Percentiles rank a stretch among this genome's conserved stretches.
phyloP scores from a whole-genome alignment of 2,329 filamentous ascomycete species.

The Microsporum canis region DNA sequence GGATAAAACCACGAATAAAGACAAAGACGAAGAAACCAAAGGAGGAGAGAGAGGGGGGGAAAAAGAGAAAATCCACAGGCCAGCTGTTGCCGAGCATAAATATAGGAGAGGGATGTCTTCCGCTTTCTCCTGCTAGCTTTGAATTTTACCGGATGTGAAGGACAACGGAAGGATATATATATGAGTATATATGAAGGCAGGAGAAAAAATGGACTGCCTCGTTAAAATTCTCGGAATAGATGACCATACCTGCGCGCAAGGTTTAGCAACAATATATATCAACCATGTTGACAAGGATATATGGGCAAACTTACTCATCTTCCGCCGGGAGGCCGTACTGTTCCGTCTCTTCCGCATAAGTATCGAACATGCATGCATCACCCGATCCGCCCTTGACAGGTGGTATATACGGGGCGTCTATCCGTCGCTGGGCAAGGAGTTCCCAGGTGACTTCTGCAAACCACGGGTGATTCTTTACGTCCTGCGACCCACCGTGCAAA shows the following conservation, averaged over 20 bases:
- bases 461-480: conserved; percentile 94
- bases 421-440: conserved; percentile 83
- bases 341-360: conserved; percentile 94
- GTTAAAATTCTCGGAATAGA: conserved; percentile 63
- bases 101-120: not conserved
- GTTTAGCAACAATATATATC: not conserved
- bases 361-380: conserved; percentile 94
- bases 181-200: not conserved
- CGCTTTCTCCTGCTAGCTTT: not conserved
- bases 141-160: not conserved
- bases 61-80: conserved; percentile 2
- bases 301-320: conserved; percentile 63
- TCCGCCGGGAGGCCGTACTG: conserved; percentile 68
- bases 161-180: not conserved
- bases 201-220: not conserved
- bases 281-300: not conserved
- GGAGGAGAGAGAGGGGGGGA: no score
- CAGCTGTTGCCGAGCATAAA: conserved; percentile 4
- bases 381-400: conserved; percentile 88
- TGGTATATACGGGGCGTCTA: conserved; percentile 94
- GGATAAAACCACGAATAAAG: not conserved
- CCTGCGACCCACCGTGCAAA: conserved; percentile 75
- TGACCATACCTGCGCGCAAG: conserved; percentile 51
- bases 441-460: conserved; percentile 98
- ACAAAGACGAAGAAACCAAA: not conserved